phyloP scores from a whole-genome alignment of 2,329 filamentous ascomycete species.

The Chaetothyriales sp. region DNA sequence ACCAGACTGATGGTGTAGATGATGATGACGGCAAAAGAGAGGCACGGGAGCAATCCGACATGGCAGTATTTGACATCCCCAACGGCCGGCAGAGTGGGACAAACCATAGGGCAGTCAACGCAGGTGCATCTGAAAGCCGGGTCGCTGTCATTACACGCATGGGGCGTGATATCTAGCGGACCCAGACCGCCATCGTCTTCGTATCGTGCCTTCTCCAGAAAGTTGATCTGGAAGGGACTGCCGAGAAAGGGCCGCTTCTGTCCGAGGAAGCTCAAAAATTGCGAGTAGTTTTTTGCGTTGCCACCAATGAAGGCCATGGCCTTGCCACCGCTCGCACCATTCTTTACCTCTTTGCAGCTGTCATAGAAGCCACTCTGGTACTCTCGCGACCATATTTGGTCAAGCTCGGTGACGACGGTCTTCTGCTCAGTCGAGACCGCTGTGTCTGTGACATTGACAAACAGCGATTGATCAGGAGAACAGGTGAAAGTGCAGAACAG shows the following conservation, averaged over 20 bases:
- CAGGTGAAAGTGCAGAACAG: constrained; percentile 97
- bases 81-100: constrained; percentile 68
- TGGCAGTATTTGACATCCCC: constrained; percentile 56
- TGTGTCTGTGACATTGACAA: constrained; percentile 78
- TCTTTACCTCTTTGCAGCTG: constrained; percentile 98
- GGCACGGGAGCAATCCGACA: constrained; percentile 77
- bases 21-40: constrained; percentile 85
- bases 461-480: constrained; percentile 89
- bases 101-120: constrained; percentile 78
- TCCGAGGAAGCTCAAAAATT: constrained; percentile 81
- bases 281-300: constrained; percentile 76
- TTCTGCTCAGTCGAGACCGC: constrained; percentile 41
- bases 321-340: constrained; percentile 81
- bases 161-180: constrained; percentile 56
- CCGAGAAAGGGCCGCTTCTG: constrained; percentile 68
- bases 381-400: constrained; percentile 71
- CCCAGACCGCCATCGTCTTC: constrained; percentile 53
- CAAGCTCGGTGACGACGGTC: constrained; percentile 69
- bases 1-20: constrained; percentile 66
- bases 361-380: constrained; percentile 85
- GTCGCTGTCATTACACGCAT: constrained; percentile 82
- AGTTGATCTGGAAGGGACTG: constrained; percentile 97
- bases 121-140: constrained; percentile 80
- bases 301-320: constrained; percentile 95
- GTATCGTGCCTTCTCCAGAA: constrained; percentile 47